Conservation (phyloP, 345 rosid genomes). For the Salix suchowensis region DNA sequence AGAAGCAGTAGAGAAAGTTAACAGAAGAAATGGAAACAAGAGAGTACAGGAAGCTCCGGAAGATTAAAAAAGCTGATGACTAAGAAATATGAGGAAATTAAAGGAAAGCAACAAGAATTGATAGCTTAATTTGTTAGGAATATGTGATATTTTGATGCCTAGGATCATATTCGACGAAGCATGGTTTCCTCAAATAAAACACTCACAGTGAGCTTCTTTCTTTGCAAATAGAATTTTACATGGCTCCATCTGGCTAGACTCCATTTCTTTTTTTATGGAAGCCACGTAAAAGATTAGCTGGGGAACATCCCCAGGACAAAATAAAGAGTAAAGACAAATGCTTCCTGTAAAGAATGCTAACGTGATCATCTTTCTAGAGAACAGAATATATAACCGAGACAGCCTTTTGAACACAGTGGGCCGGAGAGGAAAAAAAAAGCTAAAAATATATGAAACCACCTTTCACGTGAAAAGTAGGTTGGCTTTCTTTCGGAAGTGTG, state of each 20-base stretch:
- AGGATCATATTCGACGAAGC: too few species aligned
- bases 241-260: neutral
- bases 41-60: neutral
- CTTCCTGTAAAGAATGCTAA: neutral
- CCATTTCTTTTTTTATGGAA: conserved; percentile 1
- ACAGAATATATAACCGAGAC: conserved; percentile 17
- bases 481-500: conserved; percentile 12
- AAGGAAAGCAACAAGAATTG: neutral
- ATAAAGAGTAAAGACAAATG: conserved; percentile 7
- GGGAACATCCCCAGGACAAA: conserved; percentile 7
- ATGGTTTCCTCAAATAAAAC: neutral
- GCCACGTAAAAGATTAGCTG: neutral
- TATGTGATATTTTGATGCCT: neutral
- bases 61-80: neutral
- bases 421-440: conserved; percentile 1
- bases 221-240: conserved; percentile 1
- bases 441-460: conserved; percentile 10
- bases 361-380: conserved; percentile 6
- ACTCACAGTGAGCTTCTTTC: neutral
- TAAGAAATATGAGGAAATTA: neutral
- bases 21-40: neutral
- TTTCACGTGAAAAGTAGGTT: conserved; percentile 10
- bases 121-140: neutral
- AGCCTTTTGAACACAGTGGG: conserved; percentile 18
- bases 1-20: neutral